Evolutionary conservation across 495 filamentous ascomycete genomes (phyloP), one percentile per base, ranked within the genome.

Genomic region (Aspergillus panamensis): DNA sequence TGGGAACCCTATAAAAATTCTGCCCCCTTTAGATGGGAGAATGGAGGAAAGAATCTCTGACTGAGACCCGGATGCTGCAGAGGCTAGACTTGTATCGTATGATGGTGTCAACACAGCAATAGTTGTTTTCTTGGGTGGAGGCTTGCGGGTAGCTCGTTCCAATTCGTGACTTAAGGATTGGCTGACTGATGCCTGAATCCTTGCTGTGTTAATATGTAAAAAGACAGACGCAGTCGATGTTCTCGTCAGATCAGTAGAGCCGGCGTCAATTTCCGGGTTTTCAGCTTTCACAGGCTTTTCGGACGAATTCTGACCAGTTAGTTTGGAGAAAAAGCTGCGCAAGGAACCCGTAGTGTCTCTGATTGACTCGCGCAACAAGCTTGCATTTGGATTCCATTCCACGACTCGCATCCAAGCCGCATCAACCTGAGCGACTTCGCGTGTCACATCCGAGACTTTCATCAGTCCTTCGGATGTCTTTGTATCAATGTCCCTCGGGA

Each of bases 111-210:
- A 73, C 44, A 97, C 86, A 5, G 92, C 86, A 10, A 99, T 80
- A 33, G 85, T 88, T 0, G 93, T 92, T 30, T 77, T 82, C 66
- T 89, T 94, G 0, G 95, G 95, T 8, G 95, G 95, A 17, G 92
- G 88, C 67, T 99, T 99, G 70, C 97, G 96, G 3, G 95, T 97
- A 20, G 95, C 93, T 33, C 95, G 80, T 76, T 97, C 92, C n/a
- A 97, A 80, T 68, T 99, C 95, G 14, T 83, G 78, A 10, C 89
- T 85, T 62, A 97, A 87, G 37, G 74, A 78, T 30, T 76, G 67
- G 45, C 77, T 73, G 1, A 96, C 81, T 20, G 80, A 86, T 33
- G 91, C 91, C 39, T 80, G 75, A n/a, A 96, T 84, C 40, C 82
- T 83, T 20, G 90, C 92, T 0, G 90, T 92, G 39, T 88, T 95